Base-by-base conservation (phyloP, 2,329 filamentous ascomycete species). In the Sclerotinia minor region DNA sequence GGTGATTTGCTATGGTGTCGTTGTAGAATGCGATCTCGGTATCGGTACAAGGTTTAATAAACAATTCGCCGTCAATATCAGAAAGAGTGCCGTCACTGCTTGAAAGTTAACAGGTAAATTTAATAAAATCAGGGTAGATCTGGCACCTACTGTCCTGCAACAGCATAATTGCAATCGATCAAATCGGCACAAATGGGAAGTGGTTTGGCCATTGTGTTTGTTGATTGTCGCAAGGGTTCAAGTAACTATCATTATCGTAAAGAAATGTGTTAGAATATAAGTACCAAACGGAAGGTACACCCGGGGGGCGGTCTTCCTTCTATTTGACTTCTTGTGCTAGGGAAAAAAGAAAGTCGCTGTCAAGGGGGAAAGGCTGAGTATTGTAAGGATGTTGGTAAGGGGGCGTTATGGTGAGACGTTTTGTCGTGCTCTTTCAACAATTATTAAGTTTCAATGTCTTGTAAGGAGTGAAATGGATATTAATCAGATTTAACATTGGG, bases 1-100 rank as follows among this genome's bases (percentile, higher is more conserved):
- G 86, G 76, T 96, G 90, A 29, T 84, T 80, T 45, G 85, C 79
- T 64, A 79, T 78, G 38, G 88, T 76, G 35, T 81, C 89, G 77
- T 97, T 87, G 83, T 99, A 99, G 79, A 99, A 99, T 55, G 88
- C 84, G 74, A 98, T 87, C 80, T 99, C 95, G 71, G 88, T 84
- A 71, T 87, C 81, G 0, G 92, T 96, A 79, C 94, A 98, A 24
- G 95, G 95, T 80, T 99, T 99, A 77, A 97, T 92, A 77, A 99
- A 91, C 45, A 98, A 83, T 71, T 90, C 87, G 77, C 95, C 95
- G 65, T 92, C 88, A 67, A 85, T 83, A 76, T 96, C 92, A 77
- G 90, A 93, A 74, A 96, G 86, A 58, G 96, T 94, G 72, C 95
- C 95, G 73, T 96, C 94, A 80, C 94, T 97, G 76, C 5, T 60